Percentiles rank a stretch among this genome's conserved stretches.
These are phyloP conservation scores for Ustilago cynodontis DNA, from an alignment of 1,284 basidiomycete species.

Conservation along the genomic window DNA sequence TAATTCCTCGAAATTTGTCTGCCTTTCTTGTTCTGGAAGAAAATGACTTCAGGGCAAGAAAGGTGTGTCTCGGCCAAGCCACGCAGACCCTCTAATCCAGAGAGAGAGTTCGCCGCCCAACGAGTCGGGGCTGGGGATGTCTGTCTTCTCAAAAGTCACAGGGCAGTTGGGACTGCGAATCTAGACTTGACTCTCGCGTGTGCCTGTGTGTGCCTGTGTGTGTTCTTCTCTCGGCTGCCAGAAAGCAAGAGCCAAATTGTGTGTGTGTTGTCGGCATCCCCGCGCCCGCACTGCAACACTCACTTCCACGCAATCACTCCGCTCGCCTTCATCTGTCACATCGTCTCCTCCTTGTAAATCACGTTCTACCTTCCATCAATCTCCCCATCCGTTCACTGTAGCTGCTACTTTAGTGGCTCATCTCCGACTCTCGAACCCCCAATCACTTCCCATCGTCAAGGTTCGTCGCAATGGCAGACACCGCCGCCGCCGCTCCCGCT, in stretches of 20 bases:
- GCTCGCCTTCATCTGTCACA: not conserved
- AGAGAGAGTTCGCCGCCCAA: not conserved
- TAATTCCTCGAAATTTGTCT: no score
- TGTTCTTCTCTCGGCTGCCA: constrained; percentile 9
- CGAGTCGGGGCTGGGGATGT: not conserved
- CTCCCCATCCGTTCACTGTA: not conserved
- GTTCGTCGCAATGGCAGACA: constrained; percentile 45
- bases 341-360: not conserved
- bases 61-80: no score
- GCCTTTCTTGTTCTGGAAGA: constrained; percentile 8
- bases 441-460: constrained; percentile 1
- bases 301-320: constrained; percentile 36
- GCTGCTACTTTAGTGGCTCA: not conserved
- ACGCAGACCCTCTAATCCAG: no score
- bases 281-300: constrained; percentile 6
- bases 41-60: not conserved
- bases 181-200: constrained; percentile 8
- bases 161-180: not conserved
- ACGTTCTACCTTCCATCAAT: not conserved
- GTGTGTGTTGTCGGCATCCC: constrained; percentile 15
- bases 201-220: constrained; percentile 10
- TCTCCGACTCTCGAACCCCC: not conserved
- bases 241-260: not conserved
- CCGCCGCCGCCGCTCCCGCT: constrained; percentile 10
- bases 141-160: not conserved